Evolutionary conservation across 23 red algal species (phyloP).

Genomic region (Gracilariopsis chorda): DNA sequence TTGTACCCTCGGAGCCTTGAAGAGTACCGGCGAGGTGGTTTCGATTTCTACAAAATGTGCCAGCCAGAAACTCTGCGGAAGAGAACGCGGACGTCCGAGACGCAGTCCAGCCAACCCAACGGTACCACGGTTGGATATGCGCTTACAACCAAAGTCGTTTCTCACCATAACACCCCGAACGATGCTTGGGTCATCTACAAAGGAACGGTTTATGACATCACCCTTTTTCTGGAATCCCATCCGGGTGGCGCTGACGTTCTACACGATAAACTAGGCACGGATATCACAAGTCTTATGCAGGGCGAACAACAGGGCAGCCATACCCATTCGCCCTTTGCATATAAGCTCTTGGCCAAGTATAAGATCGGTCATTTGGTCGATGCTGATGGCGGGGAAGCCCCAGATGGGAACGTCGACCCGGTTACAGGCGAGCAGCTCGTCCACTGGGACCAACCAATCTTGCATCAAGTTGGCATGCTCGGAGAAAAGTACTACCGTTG

Average conservation of each 20-base stretch:
- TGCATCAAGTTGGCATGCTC: conserved; percentile 91
- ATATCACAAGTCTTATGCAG: conserved; percentile 76
- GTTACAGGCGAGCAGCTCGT: conserved; percentile 68
- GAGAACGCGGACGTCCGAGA: background rate
- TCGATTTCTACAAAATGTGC: background rate
- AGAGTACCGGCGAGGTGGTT: too few species aligned
- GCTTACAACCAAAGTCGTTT: conserved; percentile 75
- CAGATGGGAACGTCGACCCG: conserved; percentile 62
- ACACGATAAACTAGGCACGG: conserved; percentile 54
- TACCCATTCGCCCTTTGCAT: conserved; percentile 71
- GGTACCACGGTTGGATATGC: conserved; percentile 54
- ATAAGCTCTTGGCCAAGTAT: conserved; percentile 78
- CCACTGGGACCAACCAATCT: conserved; percentile 82
- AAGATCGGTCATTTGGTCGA: conserved; percentile 69
- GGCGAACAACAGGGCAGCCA: conserved; percentile 58
- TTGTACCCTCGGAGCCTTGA: too few species aligned
- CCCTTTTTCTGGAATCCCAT: conserved; percentile 81
- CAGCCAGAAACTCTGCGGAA: background rate
- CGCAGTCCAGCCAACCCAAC: background rate
- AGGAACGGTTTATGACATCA: conserved; percentile 90
- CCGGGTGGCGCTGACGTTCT: conserved; percentile 86
- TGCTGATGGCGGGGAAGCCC: background rate
- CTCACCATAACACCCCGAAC: conserved; percentile 54
- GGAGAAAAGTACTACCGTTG: conserved; percentile 90
- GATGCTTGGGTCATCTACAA: conserved; percentile 93